These are phyloP conservation scores for Hirschioporus abietinus DNA, from an alignment of 768 basidiomycete species.

Conservation along the genomic window DNA sequence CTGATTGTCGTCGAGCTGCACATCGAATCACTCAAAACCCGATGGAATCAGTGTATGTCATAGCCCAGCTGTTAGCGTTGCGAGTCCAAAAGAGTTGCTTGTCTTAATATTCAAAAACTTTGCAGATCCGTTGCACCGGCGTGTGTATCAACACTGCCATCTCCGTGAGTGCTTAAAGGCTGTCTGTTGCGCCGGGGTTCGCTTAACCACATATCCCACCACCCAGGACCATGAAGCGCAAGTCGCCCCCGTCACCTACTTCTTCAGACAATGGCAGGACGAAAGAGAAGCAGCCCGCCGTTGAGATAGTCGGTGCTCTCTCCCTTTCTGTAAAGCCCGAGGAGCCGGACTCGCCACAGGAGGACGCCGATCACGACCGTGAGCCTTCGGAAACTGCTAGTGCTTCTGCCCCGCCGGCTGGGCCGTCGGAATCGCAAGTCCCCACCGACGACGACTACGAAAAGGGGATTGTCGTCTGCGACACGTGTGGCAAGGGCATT, in stretches of 20 bases:
- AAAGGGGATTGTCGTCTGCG: constrained; percentile 60
- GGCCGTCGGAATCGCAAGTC: constrained; percentile 3
- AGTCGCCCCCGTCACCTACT: neutral
- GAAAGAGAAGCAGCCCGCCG: neutral
- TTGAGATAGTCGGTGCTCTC: neutral
- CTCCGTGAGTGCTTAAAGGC: neutral
- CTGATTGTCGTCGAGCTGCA: neutral
- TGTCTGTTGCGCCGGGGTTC: neutral
- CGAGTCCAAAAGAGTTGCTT: neutral
- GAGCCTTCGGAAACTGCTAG: neutral
- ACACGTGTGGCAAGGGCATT: constrained; percentile 54
- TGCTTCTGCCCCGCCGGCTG: neutral
- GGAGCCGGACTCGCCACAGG: neutral
- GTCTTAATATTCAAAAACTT: neutral
- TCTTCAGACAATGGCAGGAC: neutral
- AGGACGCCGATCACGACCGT: neutral
- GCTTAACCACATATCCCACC: neutral
- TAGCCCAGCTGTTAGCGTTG: neutral
- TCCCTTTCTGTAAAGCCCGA: neutral
- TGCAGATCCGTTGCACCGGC: neutral
- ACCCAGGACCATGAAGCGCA: neutral
- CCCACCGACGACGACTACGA: constrained; percentile 50
- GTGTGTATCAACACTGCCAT: neutral
- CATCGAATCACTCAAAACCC: neutral
- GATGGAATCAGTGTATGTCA: constrained; percentile 1